phyloP scores from a whole-genome alignment of 108 stramenopile genomes.

The Nitzschia sp. region DNA sequence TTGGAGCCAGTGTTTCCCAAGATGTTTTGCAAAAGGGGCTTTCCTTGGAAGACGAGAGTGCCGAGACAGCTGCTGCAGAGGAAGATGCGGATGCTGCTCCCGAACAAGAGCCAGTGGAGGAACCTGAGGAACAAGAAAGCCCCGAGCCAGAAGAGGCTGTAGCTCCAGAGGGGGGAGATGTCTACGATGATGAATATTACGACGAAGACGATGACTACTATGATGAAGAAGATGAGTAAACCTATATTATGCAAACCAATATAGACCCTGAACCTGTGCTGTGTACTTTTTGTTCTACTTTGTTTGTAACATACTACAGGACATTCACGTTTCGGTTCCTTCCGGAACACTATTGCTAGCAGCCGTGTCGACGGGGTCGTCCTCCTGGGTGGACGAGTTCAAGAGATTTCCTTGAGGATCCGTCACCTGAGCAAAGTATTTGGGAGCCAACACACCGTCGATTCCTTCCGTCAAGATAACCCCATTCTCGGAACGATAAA shows the following conservation, averaged over 20 bases:
- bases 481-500: constrained; percentile 71
- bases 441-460: constrained; percentile 63
- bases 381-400: not conserved
- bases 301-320: too few relatives aligned
- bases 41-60: constrained; percentile 48
- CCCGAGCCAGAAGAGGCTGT: constrained; percentile 1
- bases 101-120: constrained; percentile 32
- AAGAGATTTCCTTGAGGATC: constrained; percentile 26
- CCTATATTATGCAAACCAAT: not conserved
- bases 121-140: constrained; percentile 27
- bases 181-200: constrained; percentile 38
- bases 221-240: constrained; percentile 50
- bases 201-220: constrained; percentile 45
- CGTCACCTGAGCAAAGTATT: constrained; percentile 66
- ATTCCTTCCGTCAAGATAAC: constrained; percentile 72
- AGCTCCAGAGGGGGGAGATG: constrained; percentile 21
- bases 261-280: too few relatives aligned
- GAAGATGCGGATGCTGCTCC: constrained; percentile 29
- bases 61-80: constrained; percentile 29
- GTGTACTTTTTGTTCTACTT: too few relatives aligned
- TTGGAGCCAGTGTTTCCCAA: constrained; percentile 69
- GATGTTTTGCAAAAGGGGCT: constrained; percentile 79
- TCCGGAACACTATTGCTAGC: too few relatives aligned
- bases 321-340: too few relatives aligned
- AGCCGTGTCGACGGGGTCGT: too few relatives aligned